These are phyloP conservation scores for Colletotrichum australisinense DNA, from an alignment of 2,329 filamentous ascomycete species.

Conservation along the genomic window DNA sequence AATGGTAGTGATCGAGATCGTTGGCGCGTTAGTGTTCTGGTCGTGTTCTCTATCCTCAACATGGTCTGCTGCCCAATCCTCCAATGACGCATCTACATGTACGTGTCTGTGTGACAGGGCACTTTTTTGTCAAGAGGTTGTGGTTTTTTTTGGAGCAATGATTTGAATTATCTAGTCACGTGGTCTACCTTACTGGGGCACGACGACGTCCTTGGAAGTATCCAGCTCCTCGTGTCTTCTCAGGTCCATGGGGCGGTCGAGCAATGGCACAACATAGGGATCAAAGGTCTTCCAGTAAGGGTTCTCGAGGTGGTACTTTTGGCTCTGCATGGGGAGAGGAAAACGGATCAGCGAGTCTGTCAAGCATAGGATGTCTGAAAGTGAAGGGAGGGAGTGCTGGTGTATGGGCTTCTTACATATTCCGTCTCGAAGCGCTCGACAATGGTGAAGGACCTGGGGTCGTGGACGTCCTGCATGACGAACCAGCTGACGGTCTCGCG, in stretches of 20 bases:
- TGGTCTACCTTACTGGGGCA: slow-evolving; percentile 40
- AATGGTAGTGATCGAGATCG: too few species aligned
- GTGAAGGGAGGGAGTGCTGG: not conserved
- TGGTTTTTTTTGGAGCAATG: not conserved
- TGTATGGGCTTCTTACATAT: slow-evolving; percentile 54
- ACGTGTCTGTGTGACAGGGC: not conserved
- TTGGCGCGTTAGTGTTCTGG: too few species aligned
- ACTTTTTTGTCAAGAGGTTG: not conserved
- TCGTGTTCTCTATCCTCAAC: too few species aligned
- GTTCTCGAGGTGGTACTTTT: slow-evolving; percentile 74
- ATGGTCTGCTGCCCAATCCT: not conserved
- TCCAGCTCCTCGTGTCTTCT: slow-evolving; percentile 76
- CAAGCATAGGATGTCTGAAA: not conserved
- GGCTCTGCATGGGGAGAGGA: slow-evolving; percentile 50
- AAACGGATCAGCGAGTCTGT: not conserved
- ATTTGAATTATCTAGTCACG: not conserved
- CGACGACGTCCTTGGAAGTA: slow-evolving; percentile 60
- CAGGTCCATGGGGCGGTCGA: slow-evolving; percentile 77
- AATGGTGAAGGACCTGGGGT: slow-evolving; percentile 78
- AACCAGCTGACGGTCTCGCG: slow-evolving; percentile 79
- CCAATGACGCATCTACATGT: not conserved
- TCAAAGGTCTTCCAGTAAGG: slow-evolving; percentile 84
- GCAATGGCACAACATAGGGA: slow-evolving; percentile 76
- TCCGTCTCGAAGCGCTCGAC: slow-evolving; percentile 80
- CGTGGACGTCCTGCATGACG: slow-evolving; percentile 80